Evolutionary conservation across 2,329 filamentous ascomycete species (phyloP).

Genomic region (Xylaria sp.): DNA sequence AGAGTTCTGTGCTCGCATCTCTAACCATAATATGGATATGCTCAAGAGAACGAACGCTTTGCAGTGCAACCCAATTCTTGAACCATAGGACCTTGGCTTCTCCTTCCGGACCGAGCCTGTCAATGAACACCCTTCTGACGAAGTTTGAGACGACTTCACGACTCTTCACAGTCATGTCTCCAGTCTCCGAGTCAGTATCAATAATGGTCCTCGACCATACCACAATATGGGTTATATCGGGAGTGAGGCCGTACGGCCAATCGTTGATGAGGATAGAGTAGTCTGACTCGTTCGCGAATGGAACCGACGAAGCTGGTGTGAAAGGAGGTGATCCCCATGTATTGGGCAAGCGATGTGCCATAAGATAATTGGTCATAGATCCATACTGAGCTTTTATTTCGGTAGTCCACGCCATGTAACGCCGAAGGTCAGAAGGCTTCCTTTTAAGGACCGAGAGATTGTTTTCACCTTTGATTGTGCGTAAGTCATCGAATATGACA

Average conservation of each 20-base stretch:
- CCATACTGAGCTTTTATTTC: slow-evolving; percentile 78
- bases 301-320: slow-evolving; percentile 58
- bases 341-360: slow-evolving; percentile 74
- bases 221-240: slow-evolving; percentile 80
- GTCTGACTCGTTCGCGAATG: slow-evolving; percentile 65
- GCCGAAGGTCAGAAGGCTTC: slow-evolving; percentile 80
- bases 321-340: slow-evolving; percentile 73
- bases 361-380: slow-evolving; percentile 80
- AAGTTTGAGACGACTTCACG: slow-evolving; percentile 73
- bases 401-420: slow-evolving; percentile 81
- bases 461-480: slow-evolving; percentile 55
- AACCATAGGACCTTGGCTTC: slow-evolving; percentile 78
- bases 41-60: slow-evolving; percentile 87
- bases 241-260: slow-evolving; percentile 86
- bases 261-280: slow-evolving; percentile 84
- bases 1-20: slow-evolving; percentile 61
- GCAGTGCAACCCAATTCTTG: slow-evolving; percentile 90
- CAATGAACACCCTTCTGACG: slow-evolving; percentile 74
- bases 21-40: slow-evolving; percentile 84
- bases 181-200: slow-evolving; percentile 74
- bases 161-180: slow-evolving; percentile 76
- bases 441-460: slow-evolving; percentile 80
- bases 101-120: slow-evolving; percentile 62
- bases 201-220: slow-evolving; percentile 90
- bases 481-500: slow-evolving; percentile 48